These are phyloP conservation scores for Oidiodendron maius DNA, from an alignment of 495 filamentous ascomycete species.

Conservation along the genomic window DNA sequence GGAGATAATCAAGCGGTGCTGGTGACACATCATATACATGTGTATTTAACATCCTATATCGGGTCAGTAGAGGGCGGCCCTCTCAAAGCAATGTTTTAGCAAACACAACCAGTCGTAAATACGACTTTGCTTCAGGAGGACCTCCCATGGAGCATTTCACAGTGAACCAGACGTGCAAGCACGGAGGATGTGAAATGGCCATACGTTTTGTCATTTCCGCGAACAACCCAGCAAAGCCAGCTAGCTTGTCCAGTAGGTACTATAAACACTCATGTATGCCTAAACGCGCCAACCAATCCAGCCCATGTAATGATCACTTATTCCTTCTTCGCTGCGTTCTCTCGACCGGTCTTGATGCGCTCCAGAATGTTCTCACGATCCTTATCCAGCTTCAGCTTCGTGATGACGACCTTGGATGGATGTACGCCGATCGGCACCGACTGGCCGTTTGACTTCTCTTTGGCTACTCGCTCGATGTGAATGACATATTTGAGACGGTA, in stretches of 20 bases:
- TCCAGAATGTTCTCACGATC: constrained; percentile 93
- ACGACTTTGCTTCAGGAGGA: constrained; percentile 46
- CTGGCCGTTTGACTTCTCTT: constrained; percentile 93
- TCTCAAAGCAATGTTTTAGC: constrained; percentile 22
- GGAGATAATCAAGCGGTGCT: constrained; percentile 66
- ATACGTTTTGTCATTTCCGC: constrained; percentile 44
- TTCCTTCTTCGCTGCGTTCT: constrained; percentile 49
- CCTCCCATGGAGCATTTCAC: constrained; percentile 62
- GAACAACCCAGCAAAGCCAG: constrained; percentile 10
- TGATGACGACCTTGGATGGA: constrained; percentile 91
- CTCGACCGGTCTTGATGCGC: constrained; percentile 71
- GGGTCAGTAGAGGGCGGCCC: constrained; percentile 17
- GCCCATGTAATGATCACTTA: too few species aligned
- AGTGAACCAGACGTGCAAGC: constrained; percentile 31
- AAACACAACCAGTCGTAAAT: constrained; percentile 12
- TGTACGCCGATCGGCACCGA: constrained; percentile 82
- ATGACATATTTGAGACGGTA: constrained; percentile 97
- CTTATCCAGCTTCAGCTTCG: constrained; percentile 97
- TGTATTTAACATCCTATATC: constrained; percentile 1
- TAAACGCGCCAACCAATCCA: constrained; percentile 17
- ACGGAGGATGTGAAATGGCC: constrained; percentile 51
- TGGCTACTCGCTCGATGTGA: constrained; percentile 85
- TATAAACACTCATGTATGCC: constrained; percentile 18
- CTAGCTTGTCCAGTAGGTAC: constrained; percentile 3
- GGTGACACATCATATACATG: constrained; percentile 1